Evolutionary conservation across 176 grass and related monocot species (phyloP), one percentile per base, ranked within the genome.

Genomic region (Saccharum spontaneum): DNA sequence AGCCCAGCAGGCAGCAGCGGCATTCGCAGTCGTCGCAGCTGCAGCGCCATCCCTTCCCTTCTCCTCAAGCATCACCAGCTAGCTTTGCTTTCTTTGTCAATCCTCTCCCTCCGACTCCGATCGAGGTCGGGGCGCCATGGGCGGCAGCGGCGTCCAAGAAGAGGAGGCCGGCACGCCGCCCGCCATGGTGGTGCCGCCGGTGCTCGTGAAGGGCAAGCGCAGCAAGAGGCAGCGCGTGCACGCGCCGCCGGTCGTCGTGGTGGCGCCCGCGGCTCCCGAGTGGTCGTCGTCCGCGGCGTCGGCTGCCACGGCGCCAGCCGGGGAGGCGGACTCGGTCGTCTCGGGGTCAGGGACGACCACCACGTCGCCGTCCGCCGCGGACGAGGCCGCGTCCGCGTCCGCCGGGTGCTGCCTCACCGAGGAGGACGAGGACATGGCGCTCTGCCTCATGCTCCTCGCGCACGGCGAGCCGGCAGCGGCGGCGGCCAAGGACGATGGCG

Each of bases 351-450:
- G 7, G 18, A 22, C 18, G 2, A 13, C 44, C 20, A 7, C 55
- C 0, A 23, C 2, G 77, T 52, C 55, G 55, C 20, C 20, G 18
- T 13, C 24, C 11, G 24, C 62, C 12, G 62, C 62, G 14, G 86
- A 77, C 2, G 92, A 88, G 22, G 78, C 82, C 14, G 73, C 54
- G 24, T 26, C 24, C 24, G 36, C 36, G 36, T 38, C 37, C 37
- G 6, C 37, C 37, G 12, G 69, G 39, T n/a, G n/a, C 59, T 9
- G 59, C 12, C 63, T 90, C 13, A 87, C 87, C 4, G 94, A 92
- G 86, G 95, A 97, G 69, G 92, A 97, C 55, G 92, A 94, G 79
- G 90, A 89, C 81, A 90, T 94, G 90, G 95, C 92, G 38, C 86
- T 79, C 68, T 97, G 95, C 71, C 92, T 97, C 83, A 91, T 97